Percentiles rank a stretch among this genome's conserved stretches.
phyloP scores from a whole-genome alignment of 352 stramenopile species.

The Phytophthora hibernalis region DNA sequence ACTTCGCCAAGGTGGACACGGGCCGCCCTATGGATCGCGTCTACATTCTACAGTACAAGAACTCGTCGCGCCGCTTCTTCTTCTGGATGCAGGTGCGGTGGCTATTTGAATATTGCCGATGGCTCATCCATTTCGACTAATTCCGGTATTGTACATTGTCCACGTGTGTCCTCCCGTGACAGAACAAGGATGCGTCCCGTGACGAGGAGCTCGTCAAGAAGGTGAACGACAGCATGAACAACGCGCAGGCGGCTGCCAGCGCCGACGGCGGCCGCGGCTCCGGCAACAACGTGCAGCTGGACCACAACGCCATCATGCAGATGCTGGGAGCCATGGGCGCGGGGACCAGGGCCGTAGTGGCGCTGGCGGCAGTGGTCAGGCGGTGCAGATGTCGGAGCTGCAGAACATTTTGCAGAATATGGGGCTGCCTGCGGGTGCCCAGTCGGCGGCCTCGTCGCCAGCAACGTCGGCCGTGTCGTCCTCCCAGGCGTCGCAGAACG shows the following conservation, averaged over 20 bases:
- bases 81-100: conserved; percentile 94
- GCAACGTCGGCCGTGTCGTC: conserved; percentile 79
- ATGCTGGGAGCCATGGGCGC: conserved; percentile 88
- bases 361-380: conserved; percentile 43
- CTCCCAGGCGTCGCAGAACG: conserved; percentile 75
- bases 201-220: conserved; percentile 90
- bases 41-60: conserved; percentile 94
- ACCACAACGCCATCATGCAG: conserved; percentile 93
- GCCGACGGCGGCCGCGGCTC: conserved; percentile 36
- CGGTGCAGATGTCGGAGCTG: conserved; percentile 87
- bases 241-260: conserved; percentile 58
- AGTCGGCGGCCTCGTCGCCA: conserved; percentile 76
- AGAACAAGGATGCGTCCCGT: conserved; percentile 90
- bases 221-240: conserved; percentile 92
- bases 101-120: not conserved
- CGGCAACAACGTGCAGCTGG: conserved; percentile 76
- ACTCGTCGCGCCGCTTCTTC: conserved; percentile 92
- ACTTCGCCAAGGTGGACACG: conserved; percentile 91
- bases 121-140: not conserved
- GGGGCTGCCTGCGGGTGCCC: conserved; percentile 70
- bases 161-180: too few species aligned
- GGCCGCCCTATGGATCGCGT: conserved; percentile 87
- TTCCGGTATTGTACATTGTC: too few species aligned
- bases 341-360: conserved; percentile 61
- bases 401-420: conserved; percentile 92